Evolutionary conservation across 2,329 filamentous ascomycete species (phyloP), one percentile per base, ranked within the genome.

Genomic region (Monilinia polystroma): DNA sequence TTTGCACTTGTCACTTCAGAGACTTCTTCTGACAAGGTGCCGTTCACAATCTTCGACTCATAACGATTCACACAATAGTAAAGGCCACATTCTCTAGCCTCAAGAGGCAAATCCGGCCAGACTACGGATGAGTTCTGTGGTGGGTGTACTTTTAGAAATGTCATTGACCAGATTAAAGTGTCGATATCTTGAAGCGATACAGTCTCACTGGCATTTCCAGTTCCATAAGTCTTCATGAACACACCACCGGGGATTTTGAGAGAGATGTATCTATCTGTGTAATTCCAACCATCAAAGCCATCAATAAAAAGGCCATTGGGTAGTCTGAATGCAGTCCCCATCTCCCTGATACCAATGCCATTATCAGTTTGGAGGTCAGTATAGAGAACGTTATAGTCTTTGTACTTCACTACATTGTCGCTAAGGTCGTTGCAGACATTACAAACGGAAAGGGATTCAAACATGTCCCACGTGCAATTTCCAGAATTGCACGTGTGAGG

Each of bases 41-140:
- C 45, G 8, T n/a, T 23, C 3, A 16, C 29, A 35, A 60, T 11
- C 10, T 29, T 23, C 29, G 57, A 60, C 16, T 60, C 14, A 35
- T 60, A 49, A n/a, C 45, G 43, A 49, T 60, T 60, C 6, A 51
- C 57, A 38, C 57, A 60, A 38, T 60, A 60, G 43, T 60, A 60
- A 0, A 60, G 29, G 29, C 57, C 57, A 12, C 57, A 60, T 60
- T 60, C 57, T 60, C 57, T 29, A 38, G 43, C 57, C 16, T 60
- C 57, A 7, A 60, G 32, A 8, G 45, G 20, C n/a, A 60, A 35
- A 32, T 60, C 11, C 5, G 57, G 57, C 57, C 57, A 60, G 53
- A 55, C 43, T 4, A 11, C 20, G n/a, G 57, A 49, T 14, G 29
- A n/a, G n/a, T 49, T 47, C 29, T 51, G 57, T 49, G 57, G 57